Evolutionary conservation across 306 rosid genomes (phyloP).

Genomic region (Quercus agrifolia): DNA sequence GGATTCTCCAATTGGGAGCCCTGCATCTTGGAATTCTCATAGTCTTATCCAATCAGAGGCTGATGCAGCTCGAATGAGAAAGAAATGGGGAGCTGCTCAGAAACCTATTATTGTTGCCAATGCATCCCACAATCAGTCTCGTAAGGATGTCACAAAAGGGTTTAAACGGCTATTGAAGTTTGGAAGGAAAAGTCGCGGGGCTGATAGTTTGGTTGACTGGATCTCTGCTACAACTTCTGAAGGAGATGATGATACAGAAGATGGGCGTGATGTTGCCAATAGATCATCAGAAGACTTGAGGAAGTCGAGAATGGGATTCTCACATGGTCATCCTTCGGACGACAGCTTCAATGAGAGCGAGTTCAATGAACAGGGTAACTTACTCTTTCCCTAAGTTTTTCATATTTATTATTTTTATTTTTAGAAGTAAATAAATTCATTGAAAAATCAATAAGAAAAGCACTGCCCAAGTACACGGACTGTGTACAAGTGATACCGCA

Average conservation of each 20-base stretch:
- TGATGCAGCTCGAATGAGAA: slow-evolving; percentile 94
- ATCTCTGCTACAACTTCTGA: slow-evolving; percentile 99
- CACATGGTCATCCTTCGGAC: slow-evolving; percentile 74
- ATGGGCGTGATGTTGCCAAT: slow-evolving; percentile 82
- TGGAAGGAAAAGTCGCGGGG: slow-evolving; percentile 92
- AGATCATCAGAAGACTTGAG: slow-evolving; percentile 88
- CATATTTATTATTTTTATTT: neutral
- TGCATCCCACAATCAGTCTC: slow-evolving; percentile 77
- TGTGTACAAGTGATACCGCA: too few species aligned
- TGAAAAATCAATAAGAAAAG: too few species aligned
- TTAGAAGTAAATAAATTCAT: too few species aligned
- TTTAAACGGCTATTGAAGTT: slow-evolving; percentile 87
- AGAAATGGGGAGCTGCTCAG: slow-evolving; percentile 99
- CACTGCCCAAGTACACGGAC: too few species aligned
- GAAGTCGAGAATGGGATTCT: slow-evolving; percentile 97
- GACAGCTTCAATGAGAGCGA: slow-evolving; percentile 84
- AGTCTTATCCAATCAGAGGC: slow-evolving; percentile 72
- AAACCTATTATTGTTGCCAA: slow-evolving; percentile 73
- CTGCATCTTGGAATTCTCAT: slow-evolving; percentile 90
- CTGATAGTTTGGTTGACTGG: slow-evolving; percentile 85
- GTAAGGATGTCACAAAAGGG: slow-evolving; percentile 92
- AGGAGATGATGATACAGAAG: slow-evolving; percentile 98
- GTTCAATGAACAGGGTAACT: slow-evolving; percentile 78
- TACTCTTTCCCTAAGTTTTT: slow-evolving; percentile 11
- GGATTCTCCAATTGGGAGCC: slow-evolving; percentile 96